These are phyloP conservation scores for Cicer bijugum DNA, from an alignment of 306 rosid genomes.

Conservation along the genomic window DNA sequence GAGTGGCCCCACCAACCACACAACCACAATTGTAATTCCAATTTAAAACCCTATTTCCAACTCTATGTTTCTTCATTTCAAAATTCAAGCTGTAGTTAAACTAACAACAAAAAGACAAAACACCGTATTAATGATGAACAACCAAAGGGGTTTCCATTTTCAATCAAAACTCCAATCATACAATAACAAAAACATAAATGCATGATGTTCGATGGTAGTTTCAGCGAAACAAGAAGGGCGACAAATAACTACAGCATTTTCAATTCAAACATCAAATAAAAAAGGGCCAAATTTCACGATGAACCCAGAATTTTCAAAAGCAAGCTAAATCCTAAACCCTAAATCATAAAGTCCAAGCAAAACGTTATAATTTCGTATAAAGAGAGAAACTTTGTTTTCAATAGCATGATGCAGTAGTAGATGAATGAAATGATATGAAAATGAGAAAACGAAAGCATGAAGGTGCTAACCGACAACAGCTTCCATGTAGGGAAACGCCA, in stretches of 20 bases:
- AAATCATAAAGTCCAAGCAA: neutral
- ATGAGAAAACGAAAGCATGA: neutral
- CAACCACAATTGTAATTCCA: neutral
- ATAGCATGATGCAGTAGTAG: constrained; percentile 31
- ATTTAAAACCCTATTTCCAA: neutral
- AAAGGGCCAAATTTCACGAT: constrained; percentile 35
- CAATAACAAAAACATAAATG: constrained; percentile 4
- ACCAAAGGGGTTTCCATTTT: constrained; percentile 6
- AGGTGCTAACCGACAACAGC: constrained; percentile 79
- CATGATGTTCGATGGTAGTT: neutral
- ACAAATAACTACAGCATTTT: neutral
- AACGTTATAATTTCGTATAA: neutral
- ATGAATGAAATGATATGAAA: constrained; percentile 32
- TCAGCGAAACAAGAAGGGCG: neutral
- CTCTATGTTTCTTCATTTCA: constrained; percentile 16
- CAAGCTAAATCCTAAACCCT: constrained; percentile 18
- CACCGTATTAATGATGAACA: constrained; percentile 1
- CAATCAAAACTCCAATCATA: constrained; percentile 4
- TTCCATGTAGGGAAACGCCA: constrained; percentile 94
- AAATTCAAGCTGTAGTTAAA: constrained; percentile 16
- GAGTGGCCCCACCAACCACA: neutral
- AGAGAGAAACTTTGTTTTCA: neutral
- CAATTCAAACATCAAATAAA: constrained; percentile 29
- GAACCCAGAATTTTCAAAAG: constrained; percentile 13
- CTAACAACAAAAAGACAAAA: neutral